Conservation (phyloP, 805 yeast species). For the Saccharomycopsis sp. region DNA sequence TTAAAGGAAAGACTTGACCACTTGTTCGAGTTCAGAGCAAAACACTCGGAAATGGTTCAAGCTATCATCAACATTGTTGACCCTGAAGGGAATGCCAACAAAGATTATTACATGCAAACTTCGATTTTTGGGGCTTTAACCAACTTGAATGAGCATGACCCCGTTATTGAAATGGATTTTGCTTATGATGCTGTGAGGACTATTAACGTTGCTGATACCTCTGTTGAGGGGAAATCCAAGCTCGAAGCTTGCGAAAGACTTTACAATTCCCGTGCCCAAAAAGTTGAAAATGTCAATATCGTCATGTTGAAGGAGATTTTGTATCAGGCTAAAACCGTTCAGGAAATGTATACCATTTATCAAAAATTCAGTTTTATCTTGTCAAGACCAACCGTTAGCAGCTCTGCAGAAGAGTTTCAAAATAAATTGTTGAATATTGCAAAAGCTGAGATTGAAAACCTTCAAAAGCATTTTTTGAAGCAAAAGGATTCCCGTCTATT, state of each 20-base stretch:
- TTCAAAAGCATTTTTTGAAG: constrained; percentile 33
- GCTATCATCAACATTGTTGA: constrained; percentile 27
- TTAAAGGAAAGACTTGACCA: constrained; percentile 37
- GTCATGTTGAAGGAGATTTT: constrained; percentile 32
- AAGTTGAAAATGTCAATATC: constrained; percentile 40
- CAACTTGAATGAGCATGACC: constrained; percentile 22
- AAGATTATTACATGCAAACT: neutral
- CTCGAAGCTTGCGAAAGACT: constrained; percentile 36
- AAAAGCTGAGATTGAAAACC: constrained; percentile 35
- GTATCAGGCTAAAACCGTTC: constrained; percentile 32
- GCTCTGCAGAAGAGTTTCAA: constrained; percentile 55
- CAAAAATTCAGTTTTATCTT: constrained; percentile 41
- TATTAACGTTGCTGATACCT: constrained; percentile 32
- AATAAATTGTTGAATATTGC: constrained; percentile 39
- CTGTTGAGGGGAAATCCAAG: constrained; percentile 28
- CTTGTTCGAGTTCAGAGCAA: constrained; percentile 37
- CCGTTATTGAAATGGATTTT: constrained; percentile 29
- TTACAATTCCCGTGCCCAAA: constrained; percentile 36
- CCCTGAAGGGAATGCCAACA: constrained; percentile 7
- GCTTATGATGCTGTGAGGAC: constrained; percentile 35
- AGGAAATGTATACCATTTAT: constrained; percentile 44
- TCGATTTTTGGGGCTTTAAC: constrained; percentile 17
- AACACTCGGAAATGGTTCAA: constrained; percentile 42
- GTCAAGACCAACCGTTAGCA: constrained; percentile 43
- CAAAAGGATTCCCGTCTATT: constrained; percentile 30